phyloP scores from a whole-genome alignment of 345 rosid species.

The Corchorus capsularis region DNA sequence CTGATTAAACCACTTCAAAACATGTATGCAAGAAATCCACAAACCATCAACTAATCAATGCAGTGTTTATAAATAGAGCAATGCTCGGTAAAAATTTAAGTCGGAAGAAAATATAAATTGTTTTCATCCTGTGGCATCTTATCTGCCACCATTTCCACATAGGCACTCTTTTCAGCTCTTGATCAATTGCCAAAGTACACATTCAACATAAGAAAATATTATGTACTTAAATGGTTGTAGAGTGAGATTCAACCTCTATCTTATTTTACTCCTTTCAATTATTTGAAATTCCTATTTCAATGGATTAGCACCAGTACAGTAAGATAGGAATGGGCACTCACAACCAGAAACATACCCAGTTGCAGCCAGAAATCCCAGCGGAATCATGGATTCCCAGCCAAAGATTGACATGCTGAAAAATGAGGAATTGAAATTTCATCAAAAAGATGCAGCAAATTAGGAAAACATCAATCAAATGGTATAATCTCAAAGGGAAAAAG shows the following conservation, averaged over 20 bases:
- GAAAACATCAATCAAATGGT: constrained; percentile 9
- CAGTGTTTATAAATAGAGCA: neutral
- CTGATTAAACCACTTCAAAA: neutral
- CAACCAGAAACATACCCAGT: constrained; percentile 45
- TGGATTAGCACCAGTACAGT: neutral
- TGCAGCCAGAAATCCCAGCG: constrained; percentile 64
- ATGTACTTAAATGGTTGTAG: neutral
- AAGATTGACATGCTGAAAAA: constrained; percentile 43
- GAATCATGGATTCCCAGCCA: constrained; percentile 65
- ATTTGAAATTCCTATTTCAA: neutral
- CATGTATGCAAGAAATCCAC: neutral
- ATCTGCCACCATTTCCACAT: neutral
- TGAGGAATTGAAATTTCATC: neutral
- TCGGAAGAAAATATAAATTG: neutral
- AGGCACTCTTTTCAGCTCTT: neutral
- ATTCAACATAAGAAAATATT: neutral
- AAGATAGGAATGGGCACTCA: neutral
- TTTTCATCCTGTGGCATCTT: neutral
- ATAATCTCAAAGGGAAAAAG: neutral
- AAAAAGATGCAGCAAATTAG: neutral
- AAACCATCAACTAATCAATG: neutral
- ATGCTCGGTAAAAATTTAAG: neutral
- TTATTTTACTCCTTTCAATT: neutral
- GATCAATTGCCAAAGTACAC: neutral
- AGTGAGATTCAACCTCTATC: neutral